Conservation (phyloP, 345 rosid species). For the Moringa oleifera region DNA sequence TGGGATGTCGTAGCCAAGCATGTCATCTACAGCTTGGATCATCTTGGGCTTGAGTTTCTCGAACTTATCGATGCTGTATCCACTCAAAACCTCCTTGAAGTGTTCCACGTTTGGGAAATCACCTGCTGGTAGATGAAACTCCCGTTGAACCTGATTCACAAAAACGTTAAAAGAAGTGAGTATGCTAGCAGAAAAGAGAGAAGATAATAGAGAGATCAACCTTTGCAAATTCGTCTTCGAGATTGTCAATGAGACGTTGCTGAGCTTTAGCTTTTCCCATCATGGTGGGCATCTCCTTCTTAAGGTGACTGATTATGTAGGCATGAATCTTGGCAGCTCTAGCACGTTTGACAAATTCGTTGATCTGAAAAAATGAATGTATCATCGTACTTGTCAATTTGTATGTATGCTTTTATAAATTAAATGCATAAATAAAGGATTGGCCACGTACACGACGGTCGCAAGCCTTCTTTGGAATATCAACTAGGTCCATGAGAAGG, state of each 20-base stretch:
- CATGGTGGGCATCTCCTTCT: conserved; percentile 93
- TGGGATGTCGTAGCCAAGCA: conserved; percentile 87
- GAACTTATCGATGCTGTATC: conserved; percentile 71
- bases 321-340: conserved; percentile 95
- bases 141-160: conserved; percentile 69
- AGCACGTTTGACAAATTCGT: conserved; percentile 93
- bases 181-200: no score
- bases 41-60: conserved; percentile 84
- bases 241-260: conserved; percentile 70
- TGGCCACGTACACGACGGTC: conserved; percentile 55
- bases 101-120: conserved; percentile 86
- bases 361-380: conserved; percentile 44
- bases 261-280: conserved; percentile 97
- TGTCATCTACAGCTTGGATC: conserved; percentile 86
- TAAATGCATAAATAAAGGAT: not conserved
- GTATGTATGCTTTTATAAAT: not conserved
- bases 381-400: not conserved
- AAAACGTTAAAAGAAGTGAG: no score
- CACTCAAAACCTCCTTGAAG: conserved; percentile 59
- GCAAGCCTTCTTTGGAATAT: conserved; percentile 91
- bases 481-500: conserved; percentile 62
- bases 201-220: conserved; percentile 17
- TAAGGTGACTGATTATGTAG: conserved; percentile 82
- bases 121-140: conserved; percentile 70
- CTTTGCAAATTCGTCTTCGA: conserved; percentile 77